A percentile compares a stretch with the other conserved stretches of the same genome.
Conservation (phyloP, 441 rosid genomes). For the Erysimum cheiri region DNA sequence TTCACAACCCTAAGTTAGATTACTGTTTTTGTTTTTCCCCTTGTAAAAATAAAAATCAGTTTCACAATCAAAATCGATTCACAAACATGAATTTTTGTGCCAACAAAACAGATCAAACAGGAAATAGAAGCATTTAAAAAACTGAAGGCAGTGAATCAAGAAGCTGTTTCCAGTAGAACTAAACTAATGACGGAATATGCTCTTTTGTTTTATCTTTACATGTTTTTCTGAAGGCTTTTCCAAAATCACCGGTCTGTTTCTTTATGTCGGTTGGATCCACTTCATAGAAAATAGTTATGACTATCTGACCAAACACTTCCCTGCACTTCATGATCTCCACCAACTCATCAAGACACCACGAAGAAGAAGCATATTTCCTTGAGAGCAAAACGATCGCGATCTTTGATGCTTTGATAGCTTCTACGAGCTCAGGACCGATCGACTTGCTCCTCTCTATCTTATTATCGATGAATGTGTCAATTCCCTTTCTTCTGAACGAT, state of each 20-base stretch:
- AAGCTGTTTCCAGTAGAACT: too few relatives aligned
- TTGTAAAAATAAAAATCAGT: too few relatives aligned
- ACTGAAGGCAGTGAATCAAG: too few relatives aligned
- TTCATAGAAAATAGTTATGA: background rate
- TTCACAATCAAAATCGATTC: too few relatives aligned
- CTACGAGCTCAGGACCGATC: background rate
- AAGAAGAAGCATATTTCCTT: background rate
- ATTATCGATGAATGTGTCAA: background rate
- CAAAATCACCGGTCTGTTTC: background rate
- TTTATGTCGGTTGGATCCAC: background rate
- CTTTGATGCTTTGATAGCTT: background rate
- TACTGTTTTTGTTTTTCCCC: too few relatives aligned
- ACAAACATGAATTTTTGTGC: too few relatives aligned
- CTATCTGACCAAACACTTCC: background rate
- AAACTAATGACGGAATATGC: background rate
- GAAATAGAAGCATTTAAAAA: too few relatives aligned
- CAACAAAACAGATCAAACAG: too few relatives aligned
- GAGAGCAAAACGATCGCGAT: background rate
- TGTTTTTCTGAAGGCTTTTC: background rate
- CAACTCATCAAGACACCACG: constrained; percentile 2
- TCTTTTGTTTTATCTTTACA: constrained; percentile 1
- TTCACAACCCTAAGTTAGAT: too few relatives aligned
- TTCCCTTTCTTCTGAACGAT: background rate
- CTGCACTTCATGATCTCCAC: background rate
- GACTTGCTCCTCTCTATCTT: background rate